Evolutionary conservation across 768 basidiomycete species (phyloP).

Genomic region (Tulasnella sp.): DNA sequence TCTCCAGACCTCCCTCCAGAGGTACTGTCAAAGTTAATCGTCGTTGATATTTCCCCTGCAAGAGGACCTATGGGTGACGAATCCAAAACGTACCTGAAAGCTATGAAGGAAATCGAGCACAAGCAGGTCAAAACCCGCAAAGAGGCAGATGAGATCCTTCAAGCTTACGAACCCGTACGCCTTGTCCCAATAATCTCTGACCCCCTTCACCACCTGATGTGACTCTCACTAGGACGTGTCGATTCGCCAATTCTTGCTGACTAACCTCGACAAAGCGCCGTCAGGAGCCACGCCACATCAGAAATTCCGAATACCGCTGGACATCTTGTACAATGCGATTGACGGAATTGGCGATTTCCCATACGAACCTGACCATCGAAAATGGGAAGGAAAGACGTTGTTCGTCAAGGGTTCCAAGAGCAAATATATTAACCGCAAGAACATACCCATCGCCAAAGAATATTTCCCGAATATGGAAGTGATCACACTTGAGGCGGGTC

Average conservation of each 20-base stretch:
- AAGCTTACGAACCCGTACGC: conserved; percentile 54
- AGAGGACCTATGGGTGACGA: conserved; percentile 50
- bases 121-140: conserved; percentile 51
- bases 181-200: not conserved
- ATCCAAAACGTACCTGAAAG: conserved; percentile 56
- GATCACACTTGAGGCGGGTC: conserved; percentile 61
- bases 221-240: conserved; percentile 49
- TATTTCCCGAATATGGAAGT: conserved; percentile 70
- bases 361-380: conserved; percentile 47
- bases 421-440: conserved; percentile 70
- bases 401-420: conserved; percentile 76
- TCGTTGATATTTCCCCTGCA: conserved; percentile 77
- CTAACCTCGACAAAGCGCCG: conserved; percentile 54
- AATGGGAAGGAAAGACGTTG: conserved; percentile 53
- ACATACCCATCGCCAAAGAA: conserved; percentile 48
- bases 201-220: not conserved
- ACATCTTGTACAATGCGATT: conserved; percentile 54
- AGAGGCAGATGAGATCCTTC: conserved; percentile 60
- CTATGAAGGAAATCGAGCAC: conserved; percentile 65
- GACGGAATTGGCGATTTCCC: conserved; percentile 71
- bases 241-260: conserved; percentile 76
- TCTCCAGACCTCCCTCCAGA: conserved; percentile 36
- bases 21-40: conserved; percentile 50
- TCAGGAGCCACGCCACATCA: conserved; percentile 30
- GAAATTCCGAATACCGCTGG: conserved; percentile 68